Conservation (phyloP, 345 rosid genomes). For the Mangifera indica region DNA sequence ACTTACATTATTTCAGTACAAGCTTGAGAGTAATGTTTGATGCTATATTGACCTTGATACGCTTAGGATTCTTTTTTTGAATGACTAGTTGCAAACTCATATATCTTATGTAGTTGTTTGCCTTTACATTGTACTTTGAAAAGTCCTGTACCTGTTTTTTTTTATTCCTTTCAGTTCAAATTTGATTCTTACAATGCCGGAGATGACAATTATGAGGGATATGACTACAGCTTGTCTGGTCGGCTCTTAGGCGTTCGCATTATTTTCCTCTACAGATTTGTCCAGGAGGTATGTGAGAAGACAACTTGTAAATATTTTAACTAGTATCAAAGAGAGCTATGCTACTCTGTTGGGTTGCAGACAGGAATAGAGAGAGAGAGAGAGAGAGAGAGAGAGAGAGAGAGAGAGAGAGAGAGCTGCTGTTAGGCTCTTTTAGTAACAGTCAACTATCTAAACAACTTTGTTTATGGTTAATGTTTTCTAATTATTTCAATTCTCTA, state of each 20-base stretch:
- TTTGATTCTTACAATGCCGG: conserved; percentile 82
- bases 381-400: not conserved
- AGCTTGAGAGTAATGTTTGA: not conserved
- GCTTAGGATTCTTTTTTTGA: not conserved
- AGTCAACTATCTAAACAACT: not conserved
- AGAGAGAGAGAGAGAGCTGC: not conserved
- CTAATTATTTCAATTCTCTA: not conserved
- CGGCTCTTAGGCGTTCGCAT: conserved; percentile 93
- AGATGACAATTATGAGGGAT: conserved; percentile 97
- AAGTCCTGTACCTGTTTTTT: conserved; percentile 16
- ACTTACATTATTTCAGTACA: not conserved
- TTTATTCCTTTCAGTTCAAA: conserved; percentile 67
- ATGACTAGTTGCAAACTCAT: not conserved
- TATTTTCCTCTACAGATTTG: conserved; percentile 89
- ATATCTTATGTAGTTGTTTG: conserved; percentile 1
- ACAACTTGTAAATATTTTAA: conserved; percentile 12
- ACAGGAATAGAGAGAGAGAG: not conserved
- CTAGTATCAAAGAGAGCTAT: not conserved
- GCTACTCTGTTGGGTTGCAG: not conserved
- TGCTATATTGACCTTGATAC: not conserved
- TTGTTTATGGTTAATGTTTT: not conserved
- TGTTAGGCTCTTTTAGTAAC: not conserved
- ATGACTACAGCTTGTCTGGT: conserved; percentile 85
- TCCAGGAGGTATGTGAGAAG: conserved; percentile 76
- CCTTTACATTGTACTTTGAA: not conserved